Conservation (phyloP, 108 stramenopile genomes). For the Fragilariopsis cylindrus region DNA sequence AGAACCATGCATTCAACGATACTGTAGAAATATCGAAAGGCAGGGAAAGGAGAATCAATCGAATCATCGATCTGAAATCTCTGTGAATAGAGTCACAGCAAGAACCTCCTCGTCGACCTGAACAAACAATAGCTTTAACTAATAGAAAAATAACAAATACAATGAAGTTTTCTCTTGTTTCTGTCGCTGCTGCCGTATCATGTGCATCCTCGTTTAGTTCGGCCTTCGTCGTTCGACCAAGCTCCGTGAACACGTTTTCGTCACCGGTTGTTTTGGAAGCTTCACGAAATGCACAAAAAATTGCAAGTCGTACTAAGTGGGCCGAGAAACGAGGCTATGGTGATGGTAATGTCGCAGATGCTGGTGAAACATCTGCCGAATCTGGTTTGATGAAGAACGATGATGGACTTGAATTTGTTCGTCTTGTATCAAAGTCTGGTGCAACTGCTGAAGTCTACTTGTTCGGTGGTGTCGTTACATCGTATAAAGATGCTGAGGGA, state of each 20-base stretch:
- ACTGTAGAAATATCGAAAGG: too few relatives aligned
- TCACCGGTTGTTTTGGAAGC: constrained; percentile 35
- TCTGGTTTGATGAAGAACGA: constrained; percentile 73
- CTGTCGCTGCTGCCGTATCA: constrained; percentile 33
- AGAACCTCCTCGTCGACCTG: too few relatives aligned
- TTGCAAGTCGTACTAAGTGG: constrained; percentile 67
- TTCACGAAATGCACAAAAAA: constrained; percentile 59
- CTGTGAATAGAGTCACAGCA: too few relatives aligned
- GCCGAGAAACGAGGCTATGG: constrained; percentile 60
- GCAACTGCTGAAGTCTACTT: constrained; percentile 77
- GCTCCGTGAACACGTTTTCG: background rate
- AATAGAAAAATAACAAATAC: constrained; percentile 1
- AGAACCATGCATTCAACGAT: too few relatives aligned
- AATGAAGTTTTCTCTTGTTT: constrained; percentile 58
- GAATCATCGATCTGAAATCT: too few relatives aligned
- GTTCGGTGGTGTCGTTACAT: constrained; percentile 79
- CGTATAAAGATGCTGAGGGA: constrained; percentile 70
- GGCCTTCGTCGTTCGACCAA: constrained; percentile 44
- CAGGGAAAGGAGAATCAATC: too few relatives aligned
- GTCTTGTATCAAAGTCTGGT: constrained; percentile 58
- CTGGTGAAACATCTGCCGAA: constrained; percentile 21
- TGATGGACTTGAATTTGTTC: constrained; percentile 77
- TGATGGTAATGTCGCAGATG: constrained; percentile 27
- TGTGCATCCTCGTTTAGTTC: constrained; percentile 34
- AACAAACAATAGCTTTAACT: too few relatives aligned